Percentiles rank a stretch among this genome's conserved stretches.
These are phyloP conservation scores for Pterocarpus santalinus DNA, from an alignment of 306 rosid genomes.

Conservation along the genomic window DNA sequence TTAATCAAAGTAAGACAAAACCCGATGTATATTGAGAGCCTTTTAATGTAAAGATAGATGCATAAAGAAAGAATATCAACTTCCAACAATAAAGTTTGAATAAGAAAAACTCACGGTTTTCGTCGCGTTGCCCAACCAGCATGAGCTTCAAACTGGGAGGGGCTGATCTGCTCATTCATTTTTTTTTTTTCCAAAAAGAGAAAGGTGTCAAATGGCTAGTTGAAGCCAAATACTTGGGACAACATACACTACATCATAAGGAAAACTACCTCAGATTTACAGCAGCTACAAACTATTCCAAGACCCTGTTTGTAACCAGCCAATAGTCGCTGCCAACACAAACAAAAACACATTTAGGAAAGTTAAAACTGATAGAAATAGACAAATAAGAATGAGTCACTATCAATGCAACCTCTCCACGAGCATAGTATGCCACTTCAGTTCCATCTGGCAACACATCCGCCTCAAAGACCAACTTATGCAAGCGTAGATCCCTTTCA, in stretches of 20 bases:
- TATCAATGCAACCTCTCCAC: constrained; percentile 65
- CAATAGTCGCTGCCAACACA: constrained; percentile 58
- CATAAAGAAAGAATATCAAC: neutral
- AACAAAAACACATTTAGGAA: constrained; percentile 34
- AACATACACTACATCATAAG: constrained; percentile 18
- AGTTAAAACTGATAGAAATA: neutral
- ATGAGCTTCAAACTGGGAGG: constrained; percentile 91
- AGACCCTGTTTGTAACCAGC: constrained; percentile 67
- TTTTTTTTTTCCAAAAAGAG: neutral
- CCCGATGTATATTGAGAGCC: neutral
- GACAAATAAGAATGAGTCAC: neutral
- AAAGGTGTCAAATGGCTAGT: constrained; percentile 8
- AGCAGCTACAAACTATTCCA: constrained; percentile 74
- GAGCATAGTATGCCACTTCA: constrained; percentile 67
- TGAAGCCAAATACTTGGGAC: neutral
- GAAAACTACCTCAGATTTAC: constrained; percentile 62
- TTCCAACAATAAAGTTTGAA: constrained; percentile 13
- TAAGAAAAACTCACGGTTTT: constrained; percentile 80
- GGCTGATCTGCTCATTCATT: constrained; percentile 69
- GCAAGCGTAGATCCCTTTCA: constrained; percentile 74
- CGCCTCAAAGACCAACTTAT: constrained; percentile 74
- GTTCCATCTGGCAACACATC: constrained; percentile 71
- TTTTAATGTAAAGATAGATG: neutral
- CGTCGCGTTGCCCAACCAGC: constrained; percentile 89
- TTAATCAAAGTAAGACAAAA: neutral